Percentiles rank a stretch among this genome's conserved stretches.
Conservation (phyloP, 305 asterid species). For the Vinca major region DNA sequence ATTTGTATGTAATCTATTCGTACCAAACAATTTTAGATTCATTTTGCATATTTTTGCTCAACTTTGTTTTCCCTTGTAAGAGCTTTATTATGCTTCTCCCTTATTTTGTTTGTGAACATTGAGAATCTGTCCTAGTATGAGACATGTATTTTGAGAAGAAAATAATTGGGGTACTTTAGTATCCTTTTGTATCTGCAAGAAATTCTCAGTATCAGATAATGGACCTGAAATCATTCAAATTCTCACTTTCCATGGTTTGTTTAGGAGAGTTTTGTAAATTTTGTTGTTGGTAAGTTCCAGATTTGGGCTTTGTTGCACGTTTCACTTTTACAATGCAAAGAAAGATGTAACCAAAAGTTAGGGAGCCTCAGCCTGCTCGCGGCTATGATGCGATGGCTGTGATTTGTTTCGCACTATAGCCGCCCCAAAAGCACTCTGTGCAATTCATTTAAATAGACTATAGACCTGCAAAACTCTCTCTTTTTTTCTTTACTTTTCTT, state of each 20-base stretch:
- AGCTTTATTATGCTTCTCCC: background rate
- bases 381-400: no score
- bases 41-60: constrained; percentile 4
- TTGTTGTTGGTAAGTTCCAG: background rate
- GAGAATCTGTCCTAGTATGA: background rate
- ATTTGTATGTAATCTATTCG: constrained; percentile 12
- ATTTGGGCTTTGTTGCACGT: background rate
- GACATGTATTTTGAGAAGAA: constrained; percentile 6
- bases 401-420: no score
- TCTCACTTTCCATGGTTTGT: background rate
- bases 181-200: background rate
- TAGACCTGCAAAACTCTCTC: no score
- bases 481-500: no score
- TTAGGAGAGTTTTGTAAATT: background rate
- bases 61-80: background rate
- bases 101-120: background rate
- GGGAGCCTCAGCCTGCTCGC: background rate
- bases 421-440: no score
- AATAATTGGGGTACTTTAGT: constrained; percentile 2
- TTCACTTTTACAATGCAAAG: background rate
- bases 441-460: no score
- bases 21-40: constrained; percentile 1
- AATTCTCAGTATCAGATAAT: background rate
- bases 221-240: background rate
- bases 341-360: background rate